Base-by-base conservation (phyloP, 768 basidiomycete species). In the Antrodiella citrinella region DNA sequence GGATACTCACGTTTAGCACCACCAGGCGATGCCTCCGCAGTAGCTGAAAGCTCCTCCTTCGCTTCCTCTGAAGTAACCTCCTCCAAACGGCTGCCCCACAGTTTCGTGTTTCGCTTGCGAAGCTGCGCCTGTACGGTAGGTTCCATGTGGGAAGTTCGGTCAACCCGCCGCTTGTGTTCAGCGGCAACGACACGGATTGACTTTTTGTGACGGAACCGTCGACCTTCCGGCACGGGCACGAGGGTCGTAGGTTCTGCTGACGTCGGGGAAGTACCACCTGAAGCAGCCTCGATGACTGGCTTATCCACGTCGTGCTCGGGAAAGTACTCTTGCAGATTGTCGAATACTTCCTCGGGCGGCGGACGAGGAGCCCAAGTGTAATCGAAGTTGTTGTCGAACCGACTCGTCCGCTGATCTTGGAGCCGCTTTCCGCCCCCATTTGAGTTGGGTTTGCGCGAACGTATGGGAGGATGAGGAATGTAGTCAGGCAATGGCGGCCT, bases 261-360 rank as follows among this genome's bases (percentile, higher is more conserved):
- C 2, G 84, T 86, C 1, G 91, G 88, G 2, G 87, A 89, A 3
- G 84, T 82, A 39, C 86, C 85, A 9, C 89, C 86, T 3, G 83
- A 86, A 38, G 74, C 77, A 25, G 85, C 82, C 58, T 98, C 95
- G 48, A 97, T 88, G 55, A 98, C 86, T 1, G 94, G 93, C 62
- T 92, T 88, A 66, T 98, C 96, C 44, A 98, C 80, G 61, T 97
- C 93, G 62, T 96, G 90, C 56, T 87, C 84, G 0, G 95, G 94
- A 76, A 99, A 99, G 72, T 91, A 97, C 53, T 86, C 83, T 58
- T 97, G 91, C 5, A 99, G 75, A 50, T 88, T 82, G 40, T 97
- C 87, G 62, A 92, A 91, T 41, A 99, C 86, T 57, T 89, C 87
- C 68, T 98, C 96, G 0, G 93, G 82, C 42, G 84, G 81, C 23